Conservation (phyloP, 148 eudicot genomes). For the Rhododendron kiyosumense region DNA sequence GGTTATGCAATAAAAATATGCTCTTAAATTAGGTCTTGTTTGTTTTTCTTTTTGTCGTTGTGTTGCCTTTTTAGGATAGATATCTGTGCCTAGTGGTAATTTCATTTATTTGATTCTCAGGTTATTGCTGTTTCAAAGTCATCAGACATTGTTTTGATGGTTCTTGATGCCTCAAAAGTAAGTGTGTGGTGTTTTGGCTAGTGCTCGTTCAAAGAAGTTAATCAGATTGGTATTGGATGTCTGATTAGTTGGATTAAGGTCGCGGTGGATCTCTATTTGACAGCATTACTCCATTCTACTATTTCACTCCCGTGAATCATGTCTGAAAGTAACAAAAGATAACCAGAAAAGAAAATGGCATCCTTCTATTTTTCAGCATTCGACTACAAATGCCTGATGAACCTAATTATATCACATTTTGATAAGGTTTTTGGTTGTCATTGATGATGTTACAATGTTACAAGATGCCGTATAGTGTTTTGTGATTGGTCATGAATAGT, state of each 20-base stretch:
- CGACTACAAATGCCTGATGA: background rate
- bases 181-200: constrained; percentile 21
- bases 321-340: background rate
- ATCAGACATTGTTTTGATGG: constrained; percentile 97
- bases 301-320: background rate
- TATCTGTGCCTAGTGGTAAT: background rate
- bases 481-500: background rate
- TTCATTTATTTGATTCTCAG: constrained; percentile 45
- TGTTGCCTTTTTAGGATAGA: background rate
- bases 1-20: background rate
- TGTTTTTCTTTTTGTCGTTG: background rate
- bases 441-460: background rate
- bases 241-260: background rate
- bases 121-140: constrained; percentile 99
- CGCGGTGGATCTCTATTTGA: background rate
- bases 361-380: background rate
- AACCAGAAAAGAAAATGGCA: background rate
- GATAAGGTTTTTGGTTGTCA: background rate
- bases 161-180: constrained; percentile 98
- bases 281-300: background rate
- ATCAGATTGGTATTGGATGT: background rate
- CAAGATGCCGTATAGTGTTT: background rate
- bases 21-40: background rate
- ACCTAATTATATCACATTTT: background rate
- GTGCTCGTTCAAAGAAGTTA: background rate